These are phyloP conservation scores for Xylaria longipes DNA, from an alignment of 495 filamentous ascomycete genomes.

Conservation along the genomic window DNA sequence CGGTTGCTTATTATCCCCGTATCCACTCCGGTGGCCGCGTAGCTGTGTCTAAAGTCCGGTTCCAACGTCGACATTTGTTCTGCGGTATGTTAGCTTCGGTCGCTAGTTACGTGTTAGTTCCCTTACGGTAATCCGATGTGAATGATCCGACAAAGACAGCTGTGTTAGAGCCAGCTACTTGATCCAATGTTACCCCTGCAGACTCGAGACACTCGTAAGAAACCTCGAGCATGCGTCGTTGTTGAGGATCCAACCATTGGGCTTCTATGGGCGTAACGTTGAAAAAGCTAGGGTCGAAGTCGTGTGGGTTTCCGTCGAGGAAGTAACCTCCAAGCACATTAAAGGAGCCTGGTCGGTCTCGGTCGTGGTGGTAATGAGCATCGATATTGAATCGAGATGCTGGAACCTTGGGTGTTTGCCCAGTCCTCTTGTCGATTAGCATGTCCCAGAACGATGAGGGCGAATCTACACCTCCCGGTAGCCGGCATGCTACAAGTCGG, in stretches of 20 bases:
- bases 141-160: constrained; percentile 58
- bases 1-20: constrained; percentile 55
- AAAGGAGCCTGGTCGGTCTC: constrained; percentile 19
- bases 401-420: constrained; percentile 24
- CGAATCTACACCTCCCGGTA: constrained; percentile 24
- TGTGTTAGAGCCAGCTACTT: constrained; percentile 55
- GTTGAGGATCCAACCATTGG: constrained; percentile 42
- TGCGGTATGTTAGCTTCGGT: background rate
- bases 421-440: constrained; percentile 20
- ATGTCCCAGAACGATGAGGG: constrained; percentile 59
- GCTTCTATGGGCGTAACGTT: constrained; percentile 43
- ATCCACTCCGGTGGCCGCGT: constrained; percentile 54
- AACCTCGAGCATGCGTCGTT: constrained; percentile 49
- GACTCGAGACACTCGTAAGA: constrained; percentile 47
- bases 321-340: constrained; percentile 44
- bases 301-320: constrained; percentile 41
- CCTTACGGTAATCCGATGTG: constrained; percentile 54
- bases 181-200: constrained; percentile 52
- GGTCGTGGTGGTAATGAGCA: constrained; percentile 23
- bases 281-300: constrained; percentile 53
- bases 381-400: constrained; percentile 28
- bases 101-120: background rate
- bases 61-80: constrained; percentile 40
- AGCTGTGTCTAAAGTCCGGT: constrained; percentile 48
- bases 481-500: constrained; percentile 17